Evolutionary conservation across 441 rosid species (phyloP).

Genomic region (Breynia disticha): DNA sequence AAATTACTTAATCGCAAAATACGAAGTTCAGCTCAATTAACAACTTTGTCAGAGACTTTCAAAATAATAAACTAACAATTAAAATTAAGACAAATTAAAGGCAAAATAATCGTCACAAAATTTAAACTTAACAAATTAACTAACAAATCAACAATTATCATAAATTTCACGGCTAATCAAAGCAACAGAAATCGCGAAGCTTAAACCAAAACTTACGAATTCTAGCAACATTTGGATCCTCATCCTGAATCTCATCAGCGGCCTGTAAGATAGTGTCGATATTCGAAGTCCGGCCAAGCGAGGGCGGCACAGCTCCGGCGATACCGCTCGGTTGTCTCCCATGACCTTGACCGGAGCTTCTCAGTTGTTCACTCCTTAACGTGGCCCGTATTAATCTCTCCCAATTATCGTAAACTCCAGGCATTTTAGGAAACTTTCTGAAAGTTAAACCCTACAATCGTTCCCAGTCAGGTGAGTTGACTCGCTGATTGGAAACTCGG

Average conservation of each 20-base stretch:
- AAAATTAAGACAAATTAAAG: no score
- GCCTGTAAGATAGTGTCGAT: slow-evolving; percentile 87
- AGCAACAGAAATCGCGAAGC: no score
- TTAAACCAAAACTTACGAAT: slow-evolving; percentile 39
- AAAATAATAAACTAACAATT: no score
- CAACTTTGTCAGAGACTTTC: no score
- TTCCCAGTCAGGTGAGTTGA: background rate
- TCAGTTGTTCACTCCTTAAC: slow-evolving; percentile 64
- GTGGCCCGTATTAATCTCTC: slow-evolving; percentile 84
- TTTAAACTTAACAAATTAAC: no score
- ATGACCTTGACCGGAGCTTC: slow-evolving; percentile 50
- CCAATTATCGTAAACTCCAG: slow-evolving; percentile 70
- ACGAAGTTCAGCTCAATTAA: no score
- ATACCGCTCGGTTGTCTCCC: slow-evolving; percentile 62
- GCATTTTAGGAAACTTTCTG: slow-evolving; percentile 31
- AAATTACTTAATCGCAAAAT: no score
- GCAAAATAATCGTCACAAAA: no score
- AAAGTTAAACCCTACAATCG: slow-evolving; percentile 23
- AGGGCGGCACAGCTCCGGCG: slow-evolving; percentile 84
- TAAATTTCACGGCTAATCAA: no score
- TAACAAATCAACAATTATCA: no score
- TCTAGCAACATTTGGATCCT: slow-evolving; percentile 73
- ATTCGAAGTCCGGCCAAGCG: slow-evolving; percentile 76
- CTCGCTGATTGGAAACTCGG: slow-evolving; percentile 18
- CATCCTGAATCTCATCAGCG: slow-evolving; percentile 90